Evolutionary conservation across 2,329 filamentous ascomycete genomes (phyloP).

Genomic region (Fusarium odoratissimum): DNA sequence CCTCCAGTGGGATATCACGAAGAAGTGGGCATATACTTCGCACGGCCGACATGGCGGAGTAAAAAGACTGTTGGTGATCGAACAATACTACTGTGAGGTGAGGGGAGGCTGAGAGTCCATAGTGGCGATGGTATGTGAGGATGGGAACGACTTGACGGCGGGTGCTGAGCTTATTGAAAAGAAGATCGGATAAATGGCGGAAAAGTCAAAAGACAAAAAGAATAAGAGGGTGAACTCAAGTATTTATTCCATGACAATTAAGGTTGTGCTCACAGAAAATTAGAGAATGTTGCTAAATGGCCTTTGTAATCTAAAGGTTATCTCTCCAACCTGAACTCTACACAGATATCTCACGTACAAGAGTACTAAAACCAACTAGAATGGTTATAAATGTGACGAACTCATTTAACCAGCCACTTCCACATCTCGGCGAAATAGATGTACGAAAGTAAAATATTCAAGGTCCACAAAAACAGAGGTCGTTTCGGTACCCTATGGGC

Average conservation of each 20-base stretch:
- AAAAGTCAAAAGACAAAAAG: accelerated
- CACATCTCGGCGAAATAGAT: too few species aligned
- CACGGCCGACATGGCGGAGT: neutral
- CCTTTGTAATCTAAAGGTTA: neutral
- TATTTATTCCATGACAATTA: accelerated
- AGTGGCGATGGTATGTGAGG: neutral
- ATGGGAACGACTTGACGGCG: neutral
- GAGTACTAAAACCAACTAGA: accelerated
- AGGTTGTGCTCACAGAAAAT: neutral
- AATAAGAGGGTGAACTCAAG: accelerated
- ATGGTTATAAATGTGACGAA: accelerated
- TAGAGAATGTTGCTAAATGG: too few species aligned
- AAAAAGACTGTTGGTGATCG: too few species aligned
- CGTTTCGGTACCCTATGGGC: accelerated
- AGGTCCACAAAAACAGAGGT: too few species aligned
- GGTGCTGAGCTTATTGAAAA: accelerated
- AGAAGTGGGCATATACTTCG: neutral
- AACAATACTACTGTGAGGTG: too few species aligned
- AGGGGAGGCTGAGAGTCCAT: accelerated
- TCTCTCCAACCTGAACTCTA: too few species aligned
- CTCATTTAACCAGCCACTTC: too few species aligned
- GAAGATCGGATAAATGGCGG: accelerated
- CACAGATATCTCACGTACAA: too few species aligned
- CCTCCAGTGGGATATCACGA: neutral
- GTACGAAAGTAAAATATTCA: too few species aligned